phyloP scores from a whole-genome alignment of 139 green algal species.

The Coccomyxa sp. region DNA sequence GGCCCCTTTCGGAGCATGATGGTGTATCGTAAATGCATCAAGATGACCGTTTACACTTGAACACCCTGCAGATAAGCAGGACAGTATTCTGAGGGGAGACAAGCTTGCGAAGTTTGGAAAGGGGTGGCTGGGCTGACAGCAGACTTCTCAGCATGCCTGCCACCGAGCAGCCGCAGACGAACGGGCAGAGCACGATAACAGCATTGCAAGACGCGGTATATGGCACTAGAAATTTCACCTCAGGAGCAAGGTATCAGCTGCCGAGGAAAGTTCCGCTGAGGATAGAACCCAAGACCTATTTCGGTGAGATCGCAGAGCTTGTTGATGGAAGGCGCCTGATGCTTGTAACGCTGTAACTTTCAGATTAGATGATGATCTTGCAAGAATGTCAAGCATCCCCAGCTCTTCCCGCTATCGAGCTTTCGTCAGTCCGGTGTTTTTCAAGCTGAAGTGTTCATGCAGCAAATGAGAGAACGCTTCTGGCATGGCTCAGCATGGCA shows the following conservation, averaged over 20 bases:
- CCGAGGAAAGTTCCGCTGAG: slow-evolving; percentile 73
- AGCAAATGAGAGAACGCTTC: slow-evolving; percentile 86
- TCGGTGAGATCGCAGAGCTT: slow-evolving; percentile 65
- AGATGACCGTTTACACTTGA: too few species aligned
- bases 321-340: too few species aligned
- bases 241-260: slow-evolving; percentile 61
- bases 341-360: too few species aligned
- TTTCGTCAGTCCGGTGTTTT: background rate
- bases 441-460: too few species aligned
- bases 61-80: background rate
- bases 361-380: too few species aligned
- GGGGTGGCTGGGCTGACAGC: background rate
- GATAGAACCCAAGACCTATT: slow-evolving; percentile 89
- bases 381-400: too few species aligned
- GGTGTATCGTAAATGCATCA: too few species aligned
- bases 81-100: background rate
- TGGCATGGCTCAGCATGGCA: slow-evolving; percentile 84
- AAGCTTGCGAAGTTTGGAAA: background rate
- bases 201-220: slow-evolving; percentile 13
- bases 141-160: background rate
- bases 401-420: too few species aligned
- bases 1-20: too few species aligned
- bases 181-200: background rate
- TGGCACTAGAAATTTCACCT: slow-evolving; percentile 36
- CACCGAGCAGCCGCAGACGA: background rate